Conservation (phyloP, 495 filamentous ascomycete genomes). For the Thermothielavioides terrestris region DNA sequence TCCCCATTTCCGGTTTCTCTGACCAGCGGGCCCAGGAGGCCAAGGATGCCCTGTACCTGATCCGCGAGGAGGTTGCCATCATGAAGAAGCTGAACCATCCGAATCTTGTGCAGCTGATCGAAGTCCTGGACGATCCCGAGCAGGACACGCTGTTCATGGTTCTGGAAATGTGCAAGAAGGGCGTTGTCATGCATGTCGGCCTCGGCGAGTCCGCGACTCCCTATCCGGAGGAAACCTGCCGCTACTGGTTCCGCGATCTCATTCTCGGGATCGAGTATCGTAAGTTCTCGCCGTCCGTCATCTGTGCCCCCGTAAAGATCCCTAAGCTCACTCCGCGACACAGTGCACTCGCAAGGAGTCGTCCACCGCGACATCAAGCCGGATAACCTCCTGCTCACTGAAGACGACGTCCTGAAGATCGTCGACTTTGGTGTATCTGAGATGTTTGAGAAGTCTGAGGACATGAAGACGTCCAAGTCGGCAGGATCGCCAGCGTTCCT, state of each 20-base stretch:
- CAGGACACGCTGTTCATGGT: constrained; percentile 98
- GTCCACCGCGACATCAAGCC: constrained; percentile 98
- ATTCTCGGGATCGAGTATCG: constrained; percentile 92
- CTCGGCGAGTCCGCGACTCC: constrained; percentile 76
- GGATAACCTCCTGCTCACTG: constrained; percentile 85
- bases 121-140: constrained; percentile 90
- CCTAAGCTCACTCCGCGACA: neutral
- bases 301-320: neutral
- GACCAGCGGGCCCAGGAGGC: constrained; percentile 44
- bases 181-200: constrained; percentile 93
- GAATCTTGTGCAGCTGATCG: constrained; percentile 85
- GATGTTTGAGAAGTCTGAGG: constrained; percentile 84
- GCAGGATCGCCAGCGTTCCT: constrained; percentile 94
- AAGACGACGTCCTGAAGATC: constrained; percentile 87
- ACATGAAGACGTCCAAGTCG: constrained; percentile 90
- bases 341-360: constrained; percentile 87
- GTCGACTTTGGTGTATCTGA: constrained; percentile 98
- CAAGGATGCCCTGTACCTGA: constrained; percentile 77
- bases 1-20: constrained; percentile 46
- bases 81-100: constrained; percentile 97
- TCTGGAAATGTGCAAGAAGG: constrained; percentile 97
- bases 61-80: constrained; percentile 94
- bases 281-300: constrained; percentile 33
- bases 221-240: constrained; percentile 73
- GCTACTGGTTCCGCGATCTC: constrained; percentile 90